Conservation (phyloP, 108 stramenopile species). For the Craspedostauros australis region DNA sequence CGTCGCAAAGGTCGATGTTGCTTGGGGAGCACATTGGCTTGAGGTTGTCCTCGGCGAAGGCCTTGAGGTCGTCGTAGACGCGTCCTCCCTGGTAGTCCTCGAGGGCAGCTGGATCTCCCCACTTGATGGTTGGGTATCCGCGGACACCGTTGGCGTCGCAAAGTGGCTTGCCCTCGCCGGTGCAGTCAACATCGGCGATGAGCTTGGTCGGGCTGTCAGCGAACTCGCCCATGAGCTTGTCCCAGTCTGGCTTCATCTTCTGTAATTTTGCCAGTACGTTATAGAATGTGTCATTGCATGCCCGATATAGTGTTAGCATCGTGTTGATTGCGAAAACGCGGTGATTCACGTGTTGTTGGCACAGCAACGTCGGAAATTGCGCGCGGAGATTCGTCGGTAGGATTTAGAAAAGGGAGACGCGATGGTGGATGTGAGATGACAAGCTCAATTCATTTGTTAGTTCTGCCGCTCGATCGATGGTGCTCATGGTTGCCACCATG, state of each 20-base stretch:
- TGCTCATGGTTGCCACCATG: no score
- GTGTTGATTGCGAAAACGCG: no score
- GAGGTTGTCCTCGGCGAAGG: conserved; percentile 69
- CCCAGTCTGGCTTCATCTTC: conserved; percentile 68
- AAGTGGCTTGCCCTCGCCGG: conserved; percentile 58
- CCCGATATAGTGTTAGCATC: no score
- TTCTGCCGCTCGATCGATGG: no score
- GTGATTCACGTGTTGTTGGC: no score
- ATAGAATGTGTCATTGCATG: no score
- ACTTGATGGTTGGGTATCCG: conserved; percentile 84
- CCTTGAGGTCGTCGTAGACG: conserved; percentile 49
- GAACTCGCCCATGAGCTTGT: conserved; percentile 71
- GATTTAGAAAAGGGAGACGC: no score
- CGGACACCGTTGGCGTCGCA: conserved; percentile 72
- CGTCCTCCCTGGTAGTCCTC: conserved; percentile 87
- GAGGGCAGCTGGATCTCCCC: conserved; percentile 55
- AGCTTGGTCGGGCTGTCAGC: conserved; percentile 34
- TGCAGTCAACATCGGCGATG: conserved; percentile 87
- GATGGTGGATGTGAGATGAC: no score
- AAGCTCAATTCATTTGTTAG: no score
- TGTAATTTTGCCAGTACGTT: no score
- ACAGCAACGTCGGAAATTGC: no score
- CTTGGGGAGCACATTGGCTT: conserved; percentile 48
- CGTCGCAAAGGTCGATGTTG: conserved; percentile 73
- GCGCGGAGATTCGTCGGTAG: no score